These are phyloP conservation scores for Pleurotus salmoneostramineus DNA, from an alignment of 768 basidiomycete genomes.

Conservation along the genomic window DNA sequence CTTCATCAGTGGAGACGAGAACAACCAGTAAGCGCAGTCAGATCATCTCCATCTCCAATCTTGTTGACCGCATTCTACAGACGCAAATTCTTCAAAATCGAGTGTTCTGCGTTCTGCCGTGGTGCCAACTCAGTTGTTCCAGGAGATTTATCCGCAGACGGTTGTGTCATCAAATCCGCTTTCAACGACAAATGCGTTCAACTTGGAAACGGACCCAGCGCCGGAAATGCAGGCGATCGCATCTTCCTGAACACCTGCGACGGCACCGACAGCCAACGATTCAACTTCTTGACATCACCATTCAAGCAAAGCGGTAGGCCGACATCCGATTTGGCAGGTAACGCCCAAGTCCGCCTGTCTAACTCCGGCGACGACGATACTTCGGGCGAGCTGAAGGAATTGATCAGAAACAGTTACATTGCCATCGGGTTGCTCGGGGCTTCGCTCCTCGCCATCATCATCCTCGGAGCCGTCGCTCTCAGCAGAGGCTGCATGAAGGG, in stretches of 20 bases:
- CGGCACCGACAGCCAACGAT: slow-evolving; percentile 1
- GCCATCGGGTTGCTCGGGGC: neutral
- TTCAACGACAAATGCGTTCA: slow-evolving; percentile 1
- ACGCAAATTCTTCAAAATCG: neutral
- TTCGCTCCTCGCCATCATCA: neutral
- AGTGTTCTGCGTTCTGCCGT: neutral
- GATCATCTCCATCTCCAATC: too few species aligned
- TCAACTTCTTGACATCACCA: slow-evolving; percentile 1
- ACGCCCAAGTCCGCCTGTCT: neutral
- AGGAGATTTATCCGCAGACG: neutral
- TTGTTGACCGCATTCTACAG: neutral
- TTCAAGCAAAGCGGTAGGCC: neutral
- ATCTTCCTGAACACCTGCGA: slow-evolving; percentile 2
- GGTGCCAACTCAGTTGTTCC: neutral
- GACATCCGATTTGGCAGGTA: neutral
- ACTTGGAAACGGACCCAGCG: neutral
- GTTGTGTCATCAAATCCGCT: slow-evolving; percentile 1
- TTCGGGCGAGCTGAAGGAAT: neutral
- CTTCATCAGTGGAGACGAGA: neutral
- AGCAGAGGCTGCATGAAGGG: neutral
- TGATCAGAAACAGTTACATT: slow-evolving; percentile 6
- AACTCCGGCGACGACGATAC: neutral
- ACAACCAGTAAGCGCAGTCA: neutral
- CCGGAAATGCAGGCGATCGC: neutral
- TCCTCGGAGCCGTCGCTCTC: neutral